Conservation (phyloP, 2,329 filamentous ascomycete genomes). For the Lasiodiplodia sp. region DNA sequence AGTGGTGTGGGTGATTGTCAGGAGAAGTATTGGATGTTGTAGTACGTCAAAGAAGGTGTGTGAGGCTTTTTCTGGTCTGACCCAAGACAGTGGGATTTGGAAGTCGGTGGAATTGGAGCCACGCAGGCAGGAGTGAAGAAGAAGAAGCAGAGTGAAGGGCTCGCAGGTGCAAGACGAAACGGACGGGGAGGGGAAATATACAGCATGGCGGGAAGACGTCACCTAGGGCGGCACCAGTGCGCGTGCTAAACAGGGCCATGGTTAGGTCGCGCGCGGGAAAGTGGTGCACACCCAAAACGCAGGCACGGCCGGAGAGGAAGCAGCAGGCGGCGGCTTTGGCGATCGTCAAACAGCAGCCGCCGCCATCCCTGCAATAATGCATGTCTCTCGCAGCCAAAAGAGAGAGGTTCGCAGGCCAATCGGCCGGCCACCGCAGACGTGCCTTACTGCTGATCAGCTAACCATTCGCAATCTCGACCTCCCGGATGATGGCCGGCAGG, state of each 20-base stretch:
- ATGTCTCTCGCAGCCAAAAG: neutral
- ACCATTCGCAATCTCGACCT: neutral
- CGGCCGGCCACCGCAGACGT: neutral
- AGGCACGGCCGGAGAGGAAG: neutral
- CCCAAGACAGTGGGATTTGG: neutral
- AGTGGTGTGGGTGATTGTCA: constrained; percentile 20
- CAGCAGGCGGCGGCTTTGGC: neutral
- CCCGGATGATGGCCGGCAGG: neutral
- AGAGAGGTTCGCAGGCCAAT: no score
- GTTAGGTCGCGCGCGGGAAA: constrained; percentile 13
- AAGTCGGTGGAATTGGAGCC: neutral
- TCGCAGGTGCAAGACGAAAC: neutral
- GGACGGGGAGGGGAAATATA: neutral
- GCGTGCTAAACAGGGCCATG: constrained; percentile 7
- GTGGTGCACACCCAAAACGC: neutral
- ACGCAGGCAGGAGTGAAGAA: neutral
- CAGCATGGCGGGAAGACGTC: neutral
- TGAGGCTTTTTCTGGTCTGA: constrained; percentile 11
- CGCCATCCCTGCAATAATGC: neutral
- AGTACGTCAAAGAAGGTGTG: constrained; percentile 7
- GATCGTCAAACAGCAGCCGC: neutral
- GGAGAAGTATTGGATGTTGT: constrained; percentile 26
- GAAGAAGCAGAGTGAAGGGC: neutral
- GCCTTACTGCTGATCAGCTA: constrained; percentile 1
- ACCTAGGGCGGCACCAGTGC: constrained; percentile 17